A percentile compares a stretch with the other conserved stretches of the same genome.
Evolutionary conservation across 106 monocot genomes (phyloP).

Genomic region (Dendrobium huoshanense): DNA sequence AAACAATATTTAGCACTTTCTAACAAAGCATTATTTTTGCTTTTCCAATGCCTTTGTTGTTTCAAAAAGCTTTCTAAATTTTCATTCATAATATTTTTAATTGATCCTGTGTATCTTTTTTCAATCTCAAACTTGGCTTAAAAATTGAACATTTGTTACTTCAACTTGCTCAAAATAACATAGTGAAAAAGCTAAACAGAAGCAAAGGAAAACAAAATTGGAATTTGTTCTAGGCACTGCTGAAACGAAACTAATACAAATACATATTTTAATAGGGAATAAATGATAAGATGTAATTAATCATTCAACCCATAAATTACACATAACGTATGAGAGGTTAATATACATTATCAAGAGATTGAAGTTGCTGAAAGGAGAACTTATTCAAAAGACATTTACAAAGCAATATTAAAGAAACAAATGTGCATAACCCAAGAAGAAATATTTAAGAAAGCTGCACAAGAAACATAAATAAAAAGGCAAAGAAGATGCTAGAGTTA

Average conservation of each 20-base stretch:
- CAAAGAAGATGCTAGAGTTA: slow-evolving; percentile 14
- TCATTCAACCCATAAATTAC: not conserved
- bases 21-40: not conserved
- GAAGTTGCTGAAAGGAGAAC: not conserved
- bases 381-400: not conserved
- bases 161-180: not conserved
- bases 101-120: not conserved
- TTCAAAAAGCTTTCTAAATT: not conserved
- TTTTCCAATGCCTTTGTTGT: not conserved
- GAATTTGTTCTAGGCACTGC: not conserved
- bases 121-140: not conserved
- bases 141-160: not conserved
- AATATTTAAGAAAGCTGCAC: not conserved
- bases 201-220: not conserved
- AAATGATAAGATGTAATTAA: not conserved
- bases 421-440: not conserved
- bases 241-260: not conserved
- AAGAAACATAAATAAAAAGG: not conserved
- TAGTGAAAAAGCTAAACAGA: not conserved
- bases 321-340: not conserved
- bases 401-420: not conserved
- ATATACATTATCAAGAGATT: not conserved
- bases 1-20: no score
- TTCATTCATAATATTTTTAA: not conserved
- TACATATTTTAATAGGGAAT: not conserved